Base-by-base conservation (phyloP, 1,284 basidiomycete species). In the Malassezia pachydermatis region DNA sequence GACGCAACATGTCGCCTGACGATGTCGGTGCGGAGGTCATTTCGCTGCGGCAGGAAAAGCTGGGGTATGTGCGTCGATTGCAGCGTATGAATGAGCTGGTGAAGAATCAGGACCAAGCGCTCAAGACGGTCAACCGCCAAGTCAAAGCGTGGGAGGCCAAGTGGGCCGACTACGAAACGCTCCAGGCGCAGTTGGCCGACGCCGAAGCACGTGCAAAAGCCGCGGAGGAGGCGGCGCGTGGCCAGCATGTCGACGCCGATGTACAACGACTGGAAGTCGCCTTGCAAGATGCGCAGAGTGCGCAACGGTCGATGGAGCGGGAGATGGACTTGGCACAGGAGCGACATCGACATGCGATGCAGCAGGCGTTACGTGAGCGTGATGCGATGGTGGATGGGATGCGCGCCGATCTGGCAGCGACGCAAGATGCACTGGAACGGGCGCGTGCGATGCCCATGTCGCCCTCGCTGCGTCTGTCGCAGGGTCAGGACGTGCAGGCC, bases 61-160 rank as follows among this genome's bases (percentile, higher is more conserved):
- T 63, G 14, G 56, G 57, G 35, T 62, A 62, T 29, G 63, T 60
- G 37, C 62, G 63, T 49, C 60, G 65, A 51, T 49, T 67, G 53
- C 60, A 60, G 36, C 60, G 58, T 17, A 58, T 62, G 44, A 58
- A 63, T 29, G 59, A 60, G 13, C 58, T 67, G 41, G 55, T 68
- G 33, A 65, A 61, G 45, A 55, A 65, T 28, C 65, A 70, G 50
- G 67, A 68, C 40, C 59, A 59, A 16, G 59, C 59, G 19, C 63
- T 68, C 55, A 64, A 65, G 40, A 52, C 62, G 14, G 53, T 60
- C 7, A 62, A 64, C 48, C 59, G 60, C 38, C 60, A 66, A 46
- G 59, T 60, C 36, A 59, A 64, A 41, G 57, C 53, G 20, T 62
- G 64, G 57, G 57, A 63, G 35, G 46, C 53, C 32, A 53, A 52